Conservation (phyloP, 768 basidiomycete species). For the Russula virescens region DNA sequence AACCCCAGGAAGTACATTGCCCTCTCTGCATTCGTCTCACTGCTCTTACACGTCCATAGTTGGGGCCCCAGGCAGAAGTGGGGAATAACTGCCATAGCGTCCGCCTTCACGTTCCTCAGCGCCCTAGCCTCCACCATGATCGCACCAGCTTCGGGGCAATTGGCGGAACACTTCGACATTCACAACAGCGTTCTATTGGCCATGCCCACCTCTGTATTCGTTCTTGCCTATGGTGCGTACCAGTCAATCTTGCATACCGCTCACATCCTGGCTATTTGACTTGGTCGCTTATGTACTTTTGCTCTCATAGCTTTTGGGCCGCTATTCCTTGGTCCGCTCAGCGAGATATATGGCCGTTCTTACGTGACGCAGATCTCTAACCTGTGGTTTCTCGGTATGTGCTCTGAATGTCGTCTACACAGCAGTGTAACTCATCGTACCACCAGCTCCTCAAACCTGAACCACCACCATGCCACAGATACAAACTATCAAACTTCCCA, state of each 20-base stretch:
- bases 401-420: not conserved
- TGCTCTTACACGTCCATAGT: not conserved
- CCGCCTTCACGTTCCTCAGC: slow-evolving; percentile 58
- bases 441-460: too few species aligned
- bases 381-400: slow-evolving; percentile 57
- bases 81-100: slow-evolving; percentile 50
- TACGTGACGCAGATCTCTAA: slow-evolving; percentile 57
- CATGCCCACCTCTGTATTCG: slow-evolving; percentile 29
- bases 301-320: slow-evolving; percentile 42
- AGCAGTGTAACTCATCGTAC: not conserved
- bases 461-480: too few species aligned
- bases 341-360: slow-evolving; percentile 68
- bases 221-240: slow-evolving; percentile 52
- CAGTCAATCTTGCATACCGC: not conserved
- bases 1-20: slow-evolving; percentile 17
- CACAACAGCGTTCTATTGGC: slow-evolving; percentile 24
- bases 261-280: too few species aligned
- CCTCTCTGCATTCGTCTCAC: not conserved
- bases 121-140: slow-evolving; percentile 72
- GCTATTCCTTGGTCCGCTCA: slow-evolving; percentile 50
- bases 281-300: not conserved
- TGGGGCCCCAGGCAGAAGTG: slow-evolving; percentile 18
- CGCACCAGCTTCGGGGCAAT: slow-evolving; percentile 52
- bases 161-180: slow-evolving; percentile 52
- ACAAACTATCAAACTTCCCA: too few species aligned